phyloP scores from a whole-genome alignment of 2,329 filamentous ascomycete genomes.

The Nemania abortiva region DNA sequence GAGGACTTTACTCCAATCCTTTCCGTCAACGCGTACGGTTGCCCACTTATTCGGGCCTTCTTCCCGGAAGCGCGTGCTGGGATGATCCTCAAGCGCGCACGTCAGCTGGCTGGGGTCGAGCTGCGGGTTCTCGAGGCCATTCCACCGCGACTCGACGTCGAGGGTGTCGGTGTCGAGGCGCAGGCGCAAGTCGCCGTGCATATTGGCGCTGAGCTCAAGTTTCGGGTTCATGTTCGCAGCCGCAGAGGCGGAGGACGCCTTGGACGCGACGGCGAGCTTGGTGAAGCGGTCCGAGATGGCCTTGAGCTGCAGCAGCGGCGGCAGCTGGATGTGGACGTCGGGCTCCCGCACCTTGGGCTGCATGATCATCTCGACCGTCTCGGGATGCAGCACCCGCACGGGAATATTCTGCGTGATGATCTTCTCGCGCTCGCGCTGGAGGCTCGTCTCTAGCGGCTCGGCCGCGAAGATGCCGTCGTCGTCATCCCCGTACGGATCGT shows the following conservation, averaged over 20 bases:
- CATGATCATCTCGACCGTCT: constrained; percentile 90
- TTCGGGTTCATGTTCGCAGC: constrained; percentile 64
- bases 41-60: constrained; percentile 87
- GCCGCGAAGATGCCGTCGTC: constrained; percentile 62
- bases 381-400: constrained; percentile 86
- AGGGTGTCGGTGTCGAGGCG: constrained; percentile 86
- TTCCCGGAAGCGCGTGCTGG: constrained; percentile 81
- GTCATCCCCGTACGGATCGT: constrained; percentile 53
- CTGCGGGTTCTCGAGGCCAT: constrained; percentile 85
- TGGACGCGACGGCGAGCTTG: constrained; percentile 76
- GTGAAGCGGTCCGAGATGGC: constrained; percentile 96
- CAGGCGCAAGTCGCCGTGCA: constrained; percentile 88
- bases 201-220: constrained; percentile 90
- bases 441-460: constrained; percentile 67
- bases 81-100: constrained; percentile 80
- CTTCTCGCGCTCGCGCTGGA: constrained; percentile 82
- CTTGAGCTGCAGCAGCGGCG: constrained; percentile 88
- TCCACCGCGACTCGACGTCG: constrained; percentile 88
- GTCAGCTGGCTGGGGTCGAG: constrained; percentile 82
- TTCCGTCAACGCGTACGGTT: constrained; percentile 89
- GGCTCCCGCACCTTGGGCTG: constrained; percentile 91
- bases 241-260: constrained; percentile 41
- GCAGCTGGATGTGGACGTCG: constrained; percentile 93
- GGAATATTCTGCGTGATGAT: constrained; percentile 96
- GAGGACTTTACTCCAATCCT: constrained; percentile 94